phyloP scores from a whole-genome alignment of 1,139 yeast species.

The Kodamaea sp. region DNA sequence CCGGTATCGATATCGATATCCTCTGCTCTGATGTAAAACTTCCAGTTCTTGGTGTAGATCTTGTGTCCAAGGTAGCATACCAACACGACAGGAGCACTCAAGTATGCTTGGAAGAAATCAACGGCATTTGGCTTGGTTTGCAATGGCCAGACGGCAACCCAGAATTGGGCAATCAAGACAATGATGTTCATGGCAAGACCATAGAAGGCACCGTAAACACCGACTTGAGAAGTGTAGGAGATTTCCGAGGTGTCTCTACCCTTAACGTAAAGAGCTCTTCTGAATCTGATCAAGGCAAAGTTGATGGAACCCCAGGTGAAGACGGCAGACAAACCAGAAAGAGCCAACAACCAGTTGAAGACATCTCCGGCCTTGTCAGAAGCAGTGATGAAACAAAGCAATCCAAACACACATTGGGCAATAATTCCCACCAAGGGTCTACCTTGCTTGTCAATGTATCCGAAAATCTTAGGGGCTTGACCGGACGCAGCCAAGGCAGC shows the following conservation, averaged over 20 bases:
- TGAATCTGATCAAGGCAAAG: slow-evolving; percentile 38
- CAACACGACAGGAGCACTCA: slow-evolving; percentile 55
- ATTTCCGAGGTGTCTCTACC: slow-evolving; percentile 37
- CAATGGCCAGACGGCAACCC: slow-evolving; percentile 45
- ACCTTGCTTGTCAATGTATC: slow-evolving; percentile 73
- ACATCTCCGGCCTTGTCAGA: slow-evolving; percentile 32
- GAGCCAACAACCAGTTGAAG: slow-evolving; percentile 38
- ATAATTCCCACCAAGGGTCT: slow-evolving; percentile 72
- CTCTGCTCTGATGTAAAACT: slow-evolving; percentile 40
- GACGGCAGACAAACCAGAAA: slow-evolving; percentile 39
- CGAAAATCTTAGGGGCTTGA: slow-evolving; percentile 71
- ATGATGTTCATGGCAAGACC: slow-evolving; percentile 29
- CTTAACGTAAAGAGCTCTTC: slow-evolving; percentile 33
- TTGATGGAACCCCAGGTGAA: slow-evolving; percentile 42
- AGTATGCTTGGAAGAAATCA: slow-evolving; percentile 53
- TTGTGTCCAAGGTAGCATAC: slow-evolving; percentile 53
- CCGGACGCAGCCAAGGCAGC: slow-evolving; percentile 82
- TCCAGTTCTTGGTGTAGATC: slow-evolving; percentile 47
- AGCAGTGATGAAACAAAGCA: slow-evolving; percentile 43
- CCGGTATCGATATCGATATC: slow-evolving; percentile 56
- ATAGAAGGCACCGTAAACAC: slow-evolving; percentile 33
- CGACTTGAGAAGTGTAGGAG: slow-evolving; percentile 34
- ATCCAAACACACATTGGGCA: slow-evolving; percentile 47
- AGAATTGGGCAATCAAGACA: slow-evolving; percentile 43
- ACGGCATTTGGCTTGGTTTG: slow-evolving; percentile 35